Evolutionary conservation across 805 yeast genomes (phyloP).

Genomic region (Nakazawaea pomicola): DNA sequence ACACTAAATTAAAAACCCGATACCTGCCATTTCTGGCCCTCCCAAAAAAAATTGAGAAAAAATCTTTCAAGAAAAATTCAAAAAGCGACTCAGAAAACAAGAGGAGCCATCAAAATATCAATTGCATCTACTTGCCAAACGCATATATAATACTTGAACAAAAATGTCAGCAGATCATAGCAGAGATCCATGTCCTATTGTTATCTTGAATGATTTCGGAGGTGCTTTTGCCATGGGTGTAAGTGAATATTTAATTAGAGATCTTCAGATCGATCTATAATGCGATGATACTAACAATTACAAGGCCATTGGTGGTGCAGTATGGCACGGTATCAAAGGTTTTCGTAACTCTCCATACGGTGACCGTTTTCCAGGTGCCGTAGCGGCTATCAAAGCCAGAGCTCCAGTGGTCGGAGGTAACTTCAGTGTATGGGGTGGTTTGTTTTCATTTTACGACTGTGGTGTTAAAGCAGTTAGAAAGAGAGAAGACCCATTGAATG

Average conservation of each 20-base stretch:
- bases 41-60: too few species aligned
- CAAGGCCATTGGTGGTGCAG: constrained; percentile 83
- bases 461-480: constrained; percentile 91
- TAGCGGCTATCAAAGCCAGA: constrained; percentile 88
- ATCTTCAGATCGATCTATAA: background rate
- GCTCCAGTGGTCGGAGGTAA: constrained; percentile 99
- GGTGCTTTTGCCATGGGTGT: constrained; percentile 99
- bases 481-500: constrained; percentile 98
- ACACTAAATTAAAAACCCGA: too few species aligned
- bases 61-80: too few species aligned
- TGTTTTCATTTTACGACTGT: constrained; percentile 94
- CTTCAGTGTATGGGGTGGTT: constrained; percentile 99
- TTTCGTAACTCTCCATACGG: constrained; percentile 97
- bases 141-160: too few species aligned
- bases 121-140: too few species aligned
- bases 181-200: constrained; percentile 98
- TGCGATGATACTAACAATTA: constrained; percentile 6
- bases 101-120: too few species aligned
- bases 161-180: constrained; percentile 73
- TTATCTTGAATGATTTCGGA: constrained; percentile 93
- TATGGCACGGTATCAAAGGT: constrained; percentile 99
- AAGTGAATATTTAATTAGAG: constrained; percentile 16
- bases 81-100: too few species aligned
- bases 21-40: too few species aligned
- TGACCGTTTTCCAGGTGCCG: constrained; percentile 86